phyloP scores from a whole-genome alignment of 352 stramenopile genomes.

The Phytophthora parvispora region DNA sequence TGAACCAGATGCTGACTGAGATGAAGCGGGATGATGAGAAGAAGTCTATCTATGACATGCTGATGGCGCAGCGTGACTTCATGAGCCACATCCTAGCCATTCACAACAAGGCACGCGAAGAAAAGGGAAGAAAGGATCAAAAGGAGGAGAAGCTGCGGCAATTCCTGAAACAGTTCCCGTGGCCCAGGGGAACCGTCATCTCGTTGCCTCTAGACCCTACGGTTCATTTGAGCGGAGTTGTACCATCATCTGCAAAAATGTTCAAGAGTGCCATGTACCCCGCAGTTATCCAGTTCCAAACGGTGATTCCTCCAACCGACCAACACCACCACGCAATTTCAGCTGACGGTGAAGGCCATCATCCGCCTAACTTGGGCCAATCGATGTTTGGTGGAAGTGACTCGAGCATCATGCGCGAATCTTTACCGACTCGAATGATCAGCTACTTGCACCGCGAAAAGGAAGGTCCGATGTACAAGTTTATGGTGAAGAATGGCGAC shows the following conservation, averaged over 20 bases:
- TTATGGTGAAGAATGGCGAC: conserved; percentile 99
- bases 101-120: conserved; percentile 93
- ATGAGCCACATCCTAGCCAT: conserved; percentile 95
- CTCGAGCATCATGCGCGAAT: conserved; percentile 69
- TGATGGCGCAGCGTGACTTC: conserved; percentile 94
- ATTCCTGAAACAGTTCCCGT: conserved; percentile 89
- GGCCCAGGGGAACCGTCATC: conserved; percentile 82
- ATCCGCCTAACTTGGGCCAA: conserved; percentile 42
- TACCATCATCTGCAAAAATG: conserved; percentile 94
- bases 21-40: conserved; percentile 94
- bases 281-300: conserved; percentile 97
- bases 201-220: conserved; percentile 90
- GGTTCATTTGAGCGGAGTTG: conserved; percentile 91
- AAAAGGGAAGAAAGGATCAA: conserved; percentile 96
- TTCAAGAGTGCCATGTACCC: conserved; percentile 99
- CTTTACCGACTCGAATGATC: conserved; percentile 79
- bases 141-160: conserved; percentile 97
- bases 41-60: conserved; percentile 91
- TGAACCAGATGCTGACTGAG: conserved; percentile 96
- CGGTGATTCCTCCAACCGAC: conserved; percentile 64
- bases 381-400: conserved; percentile 69
- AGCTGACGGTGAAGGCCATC: conserved; percentile 24
- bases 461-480: conserved; percentile 94
- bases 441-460: conserved; percentile 83
- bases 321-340: conserved; percentile 34